phyloP scores from a whole-genome alignment of 2,329 filamentous ascomycete species.

The Curvularia verruculosa region DNA sequence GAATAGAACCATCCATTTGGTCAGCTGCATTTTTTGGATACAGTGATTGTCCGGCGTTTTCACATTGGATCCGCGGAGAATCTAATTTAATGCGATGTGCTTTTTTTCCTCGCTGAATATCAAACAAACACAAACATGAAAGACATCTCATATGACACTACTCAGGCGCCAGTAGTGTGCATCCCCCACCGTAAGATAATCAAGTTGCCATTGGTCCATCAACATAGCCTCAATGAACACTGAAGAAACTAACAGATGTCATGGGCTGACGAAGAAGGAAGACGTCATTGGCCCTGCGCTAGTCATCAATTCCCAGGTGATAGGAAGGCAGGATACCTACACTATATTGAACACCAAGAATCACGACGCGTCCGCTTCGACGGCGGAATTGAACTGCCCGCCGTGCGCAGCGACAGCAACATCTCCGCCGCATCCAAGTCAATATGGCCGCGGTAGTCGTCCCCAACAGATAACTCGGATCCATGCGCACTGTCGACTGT shows the following conservation, averaged over 20 bases:
- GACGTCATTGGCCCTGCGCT: conserved; percentile 6
- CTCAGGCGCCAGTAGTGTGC: conserved; percentile 7
- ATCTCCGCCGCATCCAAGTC: conserved; percentile 48
- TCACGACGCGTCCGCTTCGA: conserved; percentile 41
- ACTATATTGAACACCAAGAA: conserved; percentile 24
- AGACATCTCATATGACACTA: conserved; percentile 7
- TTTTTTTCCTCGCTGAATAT: conserved; percentile 17
- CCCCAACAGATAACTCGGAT: conserved; percentile 4
- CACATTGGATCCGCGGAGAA: neutral
- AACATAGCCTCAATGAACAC: conserved; percentile 25
- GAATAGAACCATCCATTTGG: neutral
- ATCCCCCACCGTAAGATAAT: conserved; percentile 9
- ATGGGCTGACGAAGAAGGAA: conserved; percentile 16
- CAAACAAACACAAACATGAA: conserved; percentile 23
- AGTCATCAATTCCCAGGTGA: neutral
- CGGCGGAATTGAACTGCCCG: conserved; percentile 27
- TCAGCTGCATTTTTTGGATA: conserved; percentile 16
- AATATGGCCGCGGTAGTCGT: conserved; percentile 15
- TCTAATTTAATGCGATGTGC: conserved; percentile 1
- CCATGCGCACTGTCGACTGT: conserved; percentile 12
- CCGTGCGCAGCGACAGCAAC: conserved; percentile 41
- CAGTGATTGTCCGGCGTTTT: neutral
- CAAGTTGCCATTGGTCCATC: conserved; percentile 7
- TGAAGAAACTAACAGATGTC: conserved; percentile 14
- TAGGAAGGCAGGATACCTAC: conserved; percentile 5